Conservation (phyloP, 306 rosid species). For the Benincasa hispida region DNA sequence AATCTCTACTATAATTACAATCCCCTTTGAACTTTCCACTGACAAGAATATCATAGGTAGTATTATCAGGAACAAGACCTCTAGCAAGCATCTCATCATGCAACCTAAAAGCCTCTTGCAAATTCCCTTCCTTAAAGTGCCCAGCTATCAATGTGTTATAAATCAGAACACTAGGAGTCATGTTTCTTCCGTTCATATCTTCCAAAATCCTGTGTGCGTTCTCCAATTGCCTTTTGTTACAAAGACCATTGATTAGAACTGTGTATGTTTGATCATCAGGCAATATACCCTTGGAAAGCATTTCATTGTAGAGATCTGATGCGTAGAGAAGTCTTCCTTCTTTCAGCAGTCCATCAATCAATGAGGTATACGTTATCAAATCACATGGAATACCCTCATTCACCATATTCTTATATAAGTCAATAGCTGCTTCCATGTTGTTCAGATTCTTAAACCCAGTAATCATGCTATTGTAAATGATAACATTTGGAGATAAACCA, state of each 20-base stretch:
- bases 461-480: conserved; percentile 60
- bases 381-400: conserved; percentile 44
- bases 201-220: conserved; percentile 44
- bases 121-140: conserved; percentile 52
- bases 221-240: conserved; percentile 47
- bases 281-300: conserved; percentile 55
- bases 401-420: conserved; percentile 46
- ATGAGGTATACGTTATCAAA: conserved; percentile 44
- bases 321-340: conserved; percentile 40
- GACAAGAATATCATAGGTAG: conserved; percentile 55
- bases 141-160: conserved; percentile 62
- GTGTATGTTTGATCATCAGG: conserved; percentile 43
- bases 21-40: conserved; percentile 20
- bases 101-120: conserved; percentile 57
- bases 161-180: conserved; percentile 41
- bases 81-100: conserved; percentile 81
- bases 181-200: conserved; percentile 34
- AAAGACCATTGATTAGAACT: conserved; percentile 47
- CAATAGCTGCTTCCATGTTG: conserved; percentile 55
- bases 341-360: conserved; percentile 47
- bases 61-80: conserved; percentile 54
- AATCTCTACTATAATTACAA: not conserved
- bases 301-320: conserved; percentile 55
- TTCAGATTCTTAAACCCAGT: conserved; percentile 43
- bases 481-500: conserved; percentile 57